Evolutionary conservation across 164 flowering plant species (phyloP).

Genomic region (Hamamelis virginiana): DNA sequence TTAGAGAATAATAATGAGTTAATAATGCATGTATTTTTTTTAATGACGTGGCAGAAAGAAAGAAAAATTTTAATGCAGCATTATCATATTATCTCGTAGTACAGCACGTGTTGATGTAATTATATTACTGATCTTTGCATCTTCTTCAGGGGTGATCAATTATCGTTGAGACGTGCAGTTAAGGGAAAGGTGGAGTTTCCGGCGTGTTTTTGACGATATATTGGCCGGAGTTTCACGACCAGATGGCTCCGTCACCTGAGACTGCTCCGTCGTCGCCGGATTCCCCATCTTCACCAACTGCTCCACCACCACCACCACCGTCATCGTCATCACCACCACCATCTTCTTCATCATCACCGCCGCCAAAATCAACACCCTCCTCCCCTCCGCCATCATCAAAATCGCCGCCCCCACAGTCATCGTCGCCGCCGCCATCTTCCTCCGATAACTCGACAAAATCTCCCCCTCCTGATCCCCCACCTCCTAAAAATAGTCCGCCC

Average conservation of each 20-base stretch:
- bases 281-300: conserved; percentile 18
- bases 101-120: too few relatives aligned
- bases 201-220: neutral
- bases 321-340: conserved; percentile 8
- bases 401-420: neutral
- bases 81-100: too few relatives aligned
- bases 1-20: too few relatives aligned
- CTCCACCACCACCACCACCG: conserved; percentile 16
- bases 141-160: conserved; percentile 10
- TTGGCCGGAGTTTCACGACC: conserved; percentile 6
- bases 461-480: conserved; percentile 13
- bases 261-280: conserved; percentile 27
- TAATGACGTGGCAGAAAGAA: too few relatives aligned
- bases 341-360: too few relatives aligned
- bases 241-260: conserved; percentile 30
- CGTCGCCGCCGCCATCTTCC: conserved; percentile 4
- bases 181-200: conserved; percentile 22
- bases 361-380: conserved; percentile 11
- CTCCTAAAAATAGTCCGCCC: neutral
- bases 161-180: conserved; percentile 10
- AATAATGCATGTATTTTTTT: too few relatives aligned
- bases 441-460: conserved; percentile 2
- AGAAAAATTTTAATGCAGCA: too few relatives aligned
- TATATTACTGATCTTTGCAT: neutral
- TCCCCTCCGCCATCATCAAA: conserved; percentile 13